These are phyloP conservation scores for Trichoderma harzianum DNA, from an alignment of 2,329 filamentous ascomycete species.

Conservation along the genomic window DNA sequence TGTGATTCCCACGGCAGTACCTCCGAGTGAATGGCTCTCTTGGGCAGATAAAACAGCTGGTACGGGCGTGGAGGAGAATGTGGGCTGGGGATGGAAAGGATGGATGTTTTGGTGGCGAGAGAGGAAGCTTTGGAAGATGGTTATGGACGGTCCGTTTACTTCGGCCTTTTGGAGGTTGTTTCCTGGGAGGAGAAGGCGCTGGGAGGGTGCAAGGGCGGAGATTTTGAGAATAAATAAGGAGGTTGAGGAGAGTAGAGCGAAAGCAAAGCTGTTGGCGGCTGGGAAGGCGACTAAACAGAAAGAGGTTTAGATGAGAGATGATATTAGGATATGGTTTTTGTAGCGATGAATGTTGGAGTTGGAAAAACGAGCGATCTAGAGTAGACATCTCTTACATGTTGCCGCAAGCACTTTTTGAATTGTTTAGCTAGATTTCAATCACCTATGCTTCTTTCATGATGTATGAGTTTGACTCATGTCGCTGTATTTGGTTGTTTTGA, in stretches of 20 bases:
- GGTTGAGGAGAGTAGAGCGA: background rate
- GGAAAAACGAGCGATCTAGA: background rate
- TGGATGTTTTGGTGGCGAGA: constrained; percentile 42
- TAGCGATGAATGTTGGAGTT: background rate
- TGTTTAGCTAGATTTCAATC: background rate
- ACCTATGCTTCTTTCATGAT: background rate
- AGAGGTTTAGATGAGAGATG: background rate
- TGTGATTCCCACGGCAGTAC: constrained; percentile 25
- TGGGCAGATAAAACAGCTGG: constrained; percentile 36
- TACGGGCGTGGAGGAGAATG: constrained; percentile 36
- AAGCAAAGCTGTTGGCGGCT: background rate
- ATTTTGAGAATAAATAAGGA: background rate
- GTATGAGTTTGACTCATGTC: too few relatives aligned
- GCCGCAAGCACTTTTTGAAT: background rate
- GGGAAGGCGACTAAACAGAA: background rate
- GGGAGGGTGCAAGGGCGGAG: constrained; percentile 22
- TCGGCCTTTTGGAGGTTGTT: constrained; percentile 25
- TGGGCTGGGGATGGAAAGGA: constrained; percentile 39
- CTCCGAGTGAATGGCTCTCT: constrained; percentile 24
- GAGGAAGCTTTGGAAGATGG: constrained; percentile 35
- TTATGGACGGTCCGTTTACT: constrained; percentile 28
- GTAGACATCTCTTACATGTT: background rate
- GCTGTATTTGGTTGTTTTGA: background rate
- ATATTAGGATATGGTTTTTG: background rate
- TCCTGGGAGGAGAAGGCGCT: constrained; percentile 21